phyloP scores from a whole-genome alignment of 176 grass and related monocot species.

The Aegilops umbellulata region DNA sequence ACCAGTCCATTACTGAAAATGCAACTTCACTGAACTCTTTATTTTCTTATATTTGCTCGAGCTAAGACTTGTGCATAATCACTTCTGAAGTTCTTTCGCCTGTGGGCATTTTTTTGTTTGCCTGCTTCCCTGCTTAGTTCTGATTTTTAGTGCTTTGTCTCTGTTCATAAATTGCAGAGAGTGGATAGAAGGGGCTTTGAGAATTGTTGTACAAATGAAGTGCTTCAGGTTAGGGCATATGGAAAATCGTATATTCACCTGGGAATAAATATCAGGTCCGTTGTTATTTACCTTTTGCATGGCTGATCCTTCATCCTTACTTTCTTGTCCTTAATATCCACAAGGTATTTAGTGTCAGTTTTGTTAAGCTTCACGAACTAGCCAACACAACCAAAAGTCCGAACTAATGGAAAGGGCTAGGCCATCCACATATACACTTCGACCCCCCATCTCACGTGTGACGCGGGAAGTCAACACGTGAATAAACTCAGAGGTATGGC shows the following conservation, averaged over 20 bases:
- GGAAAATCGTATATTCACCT: slow-evolving; percentile 82
- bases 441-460: too few species aligned
- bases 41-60: slow-evolving; percentile 19
- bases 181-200: slow-evolving; percentile 43
- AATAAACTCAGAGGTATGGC: too few species aligned
- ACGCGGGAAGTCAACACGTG: too few species aligned
- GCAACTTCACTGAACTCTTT: slow-evolving; percentile 15
- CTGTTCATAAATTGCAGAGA: slow-evolving; percentile 49
- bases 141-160: slow-evolving; percentile 16
- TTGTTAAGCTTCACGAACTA: too few species aligned
- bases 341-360: background rate
- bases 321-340: slow-evolving; percentile 15
- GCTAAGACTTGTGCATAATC: slow-evolving; percentile 7
- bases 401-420: too few species aligned
- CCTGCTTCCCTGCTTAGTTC: background rate
- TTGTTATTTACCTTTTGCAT: slow-evolving; percentile 23
- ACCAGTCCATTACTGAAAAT: slow-evolving; percentile 18
- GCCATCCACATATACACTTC: too few species aligned
- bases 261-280: slow-evolving; percentile 92
- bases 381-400: too few species aligned
- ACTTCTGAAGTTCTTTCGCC: slow-evolving; percentile 10
- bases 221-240: slow-evolving; percentile 87
- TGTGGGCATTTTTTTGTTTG: background rate
- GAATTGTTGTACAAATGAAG: slow-evolving; percentile 80
- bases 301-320: slow-evolving; percentile 6